These are phyloP conservation scores for Anastatica hierochuntica DNA, from an alignment of 345 rosid species.

Conservation along the genomic window DNA sequence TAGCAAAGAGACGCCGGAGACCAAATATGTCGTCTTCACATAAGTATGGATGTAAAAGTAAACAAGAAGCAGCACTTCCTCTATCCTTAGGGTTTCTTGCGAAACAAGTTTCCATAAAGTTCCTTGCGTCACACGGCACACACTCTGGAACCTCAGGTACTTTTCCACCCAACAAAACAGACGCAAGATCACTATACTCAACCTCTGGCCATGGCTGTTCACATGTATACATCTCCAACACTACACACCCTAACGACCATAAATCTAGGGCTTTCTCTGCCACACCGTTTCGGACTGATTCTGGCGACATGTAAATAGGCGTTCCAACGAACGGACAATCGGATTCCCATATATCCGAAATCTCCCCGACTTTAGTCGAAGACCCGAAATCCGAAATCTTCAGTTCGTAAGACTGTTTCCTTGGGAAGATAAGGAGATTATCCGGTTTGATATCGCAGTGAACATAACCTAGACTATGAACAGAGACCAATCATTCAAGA, in stretches of 20 bases:
- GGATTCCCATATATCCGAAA: not conserved
- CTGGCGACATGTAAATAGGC: not conserved
- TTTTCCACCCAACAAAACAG: not conserved
- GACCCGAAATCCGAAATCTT: conserved; percentile 7
- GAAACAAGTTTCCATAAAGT: conserved; percentile 9
- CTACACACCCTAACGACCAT: conserved; percentile 20
- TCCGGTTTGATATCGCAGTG: conserved; percentile 19
- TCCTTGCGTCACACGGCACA: conserved; percentile 13
- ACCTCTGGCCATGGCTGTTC: conserved; percentile 2
- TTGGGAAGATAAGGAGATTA: not conserved
- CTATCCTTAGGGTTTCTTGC: not conserved
- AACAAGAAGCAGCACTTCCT: not conserved
- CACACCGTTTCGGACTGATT: not conserved
- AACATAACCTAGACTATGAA: not conserved
- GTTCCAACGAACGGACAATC: not conserved
- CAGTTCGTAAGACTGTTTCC: not conserved
- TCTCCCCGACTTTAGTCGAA: not conserved
- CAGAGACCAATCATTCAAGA: conserved; percentile 8
- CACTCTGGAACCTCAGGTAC: conserved; percentile 7
- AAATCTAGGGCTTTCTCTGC: conserved; percentile 5
- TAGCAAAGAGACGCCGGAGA: no score
- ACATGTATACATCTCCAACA: no score
- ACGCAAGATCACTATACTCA: not conserved
- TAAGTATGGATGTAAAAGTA: conserved; percentile 9
- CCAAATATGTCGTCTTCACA: no score